Evolutionary conservation across 2,329 filamentous ascomycete species (phyloP).

Genomic region (Helotiales sp.): DNA sequence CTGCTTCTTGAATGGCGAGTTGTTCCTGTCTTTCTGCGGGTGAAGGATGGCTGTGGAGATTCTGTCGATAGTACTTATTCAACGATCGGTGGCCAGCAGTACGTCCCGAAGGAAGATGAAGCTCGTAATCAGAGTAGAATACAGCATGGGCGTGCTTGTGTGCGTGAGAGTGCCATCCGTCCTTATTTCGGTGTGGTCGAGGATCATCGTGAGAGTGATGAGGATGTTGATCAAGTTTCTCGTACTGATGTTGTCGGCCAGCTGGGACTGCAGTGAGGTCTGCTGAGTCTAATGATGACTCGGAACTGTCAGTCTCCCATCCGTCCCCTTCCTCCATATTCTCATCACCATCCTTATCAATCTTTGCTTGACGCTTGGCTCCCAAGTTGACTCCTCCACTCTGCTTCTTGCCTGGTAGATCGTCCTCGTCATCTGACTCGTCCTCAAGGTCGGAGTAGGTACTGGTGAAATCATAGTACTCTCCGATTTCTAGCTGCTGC

Average conservation of each 20-base stretch:
- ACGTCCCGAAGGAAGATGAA: slow-evolving; percentile 88
- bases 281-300: slow-evolving; percentile 85
- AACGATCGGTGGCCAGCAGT: slow-evolving; percentile 89
- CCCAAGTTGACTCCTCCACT: slow-evolving; percentile 72
- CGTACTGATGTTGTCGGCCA: slow-evolving; percentile 74
- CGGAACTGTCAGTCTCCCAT: slow-evolving; percentile 94
- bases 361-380: slow-evolving; percentile 59
- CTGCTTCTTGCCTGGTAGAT: slow-evolving; percentile 53
- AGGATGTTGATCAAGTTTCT: slow-evolving; percentile 72
- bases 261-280: slow-evolving; percentile 81
- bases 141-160: slow-evolving; percentile 75
- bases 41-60: slow-evolving; percentile 83
- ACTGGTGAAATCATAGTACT: slow-evolving; percentile 95
- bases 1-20: slow-evolving; percentile 61
- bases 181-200: slow-evolving; percentile 72
- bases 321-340: slow-evolving; percentile 70
- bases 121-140: slow-evolving; percentile 90
- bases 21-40: slow-evolving; percentile 75
- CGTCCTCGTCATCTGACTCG: slow-evolving; percentile 62
- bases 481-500: slow-evolving; percentile 91
- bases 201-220: slow-evolving; percentile 77
- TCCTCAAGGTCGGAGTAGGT: slow-evolving; percentile 86
- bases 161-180: slow-evolving; percentile 83
- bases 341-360: slow-evolving; percentile 59
- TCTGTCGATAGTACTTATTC: slow-evolving; percentile 89